phyloP scores from a whole-genome alignment of 2,329 filamentous ascomycete genomes.

The Colletotrichum coccodes region DNA sequence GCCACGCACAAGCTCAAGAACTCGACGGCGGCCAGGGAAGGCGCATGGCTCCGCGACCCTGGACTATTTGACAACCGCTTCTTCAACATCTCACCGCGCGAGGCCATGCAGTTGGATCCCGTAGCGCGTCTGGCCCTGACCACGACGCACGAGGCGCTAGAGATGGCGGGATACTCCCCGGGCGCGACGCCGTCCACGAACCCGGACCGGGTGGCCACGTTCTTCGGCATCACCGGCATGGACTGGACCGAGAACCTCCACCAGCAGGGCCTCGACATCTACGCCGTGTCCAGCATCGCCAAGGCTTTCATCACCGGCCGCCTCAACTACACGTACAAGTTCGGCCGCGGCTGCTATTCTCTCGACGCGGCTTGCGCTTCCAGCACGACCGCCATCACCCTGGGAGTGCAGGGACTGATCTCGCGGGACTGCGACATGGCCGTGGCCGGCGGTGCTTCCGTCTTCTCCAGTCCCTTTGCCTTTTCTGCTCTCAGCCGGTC shows the following conservation, averaged over 20 bases:
- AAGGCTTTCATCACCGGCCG: slow-evolving; percentile 37
- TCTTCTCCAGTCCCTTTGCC: no score
- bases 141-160: slow-evolving; percentile 44
- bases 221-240: background rate
- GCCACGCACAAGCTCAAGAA: no score
- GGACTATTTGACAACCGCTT: no score
- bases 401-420: slow-evolving; percentile 43
- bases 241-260: background rate
- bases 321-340: slow-evolving; percentile 46
- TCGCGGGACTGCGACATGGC: slow-evolving; percentile 44
- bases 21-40: no score
- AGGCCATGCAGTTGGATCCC: slow-evolving; percentile 43
- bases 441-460: slow-evolving; percentile 42
- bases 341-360: slow-evolving; percentile 45
- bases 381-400: slow-evolving; percentile 45
- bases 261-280: background rate
- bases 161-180: slow-evolving; percentile 37
- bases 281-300: background rate
- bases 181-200: slow-evolving; percentile 28
- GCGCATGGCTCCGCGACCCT: no score
- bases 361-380: slow-evolving; percentile 52
- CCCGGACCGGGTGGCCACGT: slow-evolving; percentile 37
- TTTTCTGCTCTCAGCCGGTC: slow-evolving; percentile 36
- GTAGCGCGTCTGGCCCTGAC: slow-evolving; percentile 43
- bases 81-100: slow-evolving; percentile 45